Evolutionary conservation across 108 stramenopile genomes (phyloP).

Genomic region (Mayamaea pseudoterrestris): DNA sequence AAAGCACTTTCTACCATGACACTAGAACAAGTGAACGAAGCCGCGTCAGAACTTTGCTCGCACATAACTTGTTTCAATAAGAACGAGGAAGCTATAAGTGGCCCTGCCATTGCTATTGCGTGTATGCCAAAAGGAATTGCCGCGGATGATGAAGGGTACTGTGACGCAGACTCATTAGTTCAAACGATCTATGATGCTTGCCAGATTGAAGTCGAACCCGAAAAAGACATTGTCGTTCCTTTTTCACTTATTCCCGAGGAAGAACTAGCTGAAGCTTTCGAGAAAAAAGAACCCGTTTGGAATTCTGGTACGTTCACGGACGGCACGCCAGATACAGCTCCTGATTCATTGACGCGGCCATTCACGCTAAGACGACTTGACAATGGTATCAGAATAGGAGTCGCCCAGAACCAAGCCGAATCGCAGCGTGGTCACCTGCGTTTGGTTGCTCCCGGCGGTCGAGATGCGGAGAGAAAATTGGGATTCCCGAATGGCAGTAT

Average conservation of each 20-base stretch:
- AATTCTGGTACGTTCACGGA: slow-evolving; percentile 63
- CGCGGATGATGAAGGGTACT: slow-evolving; percentile 28
- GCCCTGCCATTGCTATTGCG: slow-evolving; percentile 68
- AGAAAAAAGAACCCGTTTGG: slow-evolving; percentile 61
- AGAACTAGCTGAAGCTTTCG: slow-evolving; percentile 45
- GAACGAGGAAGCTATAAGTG: slow-evolving; percentile 36
- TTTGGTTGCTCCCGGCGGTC: slow-evolving; percentile 85
- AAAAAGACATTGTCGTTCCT: slow-evolving; percentile 78
- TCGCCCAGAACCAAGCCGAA: slow-evolving; percentile 69
- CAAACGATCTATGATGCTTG: slow-evolving; percentile 70
- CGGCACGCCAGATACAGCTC: slow-evolving; percentile 81
- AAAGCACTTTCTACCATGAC: slow-evolving; percentile 78
- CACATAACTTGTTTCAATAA: slow-evolving; percentile 76
- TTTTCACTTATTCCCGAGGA: slow-evolving; percentile 65
- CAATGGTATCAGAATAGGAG: slow-evolving; percentile 78
- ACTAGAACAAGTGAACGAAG: slow-evolving; percentile 88
- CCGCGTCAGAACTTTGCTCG: slow-evolving; percentile 85
- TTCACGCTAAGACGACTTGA: slow-evolving; percentile 72
- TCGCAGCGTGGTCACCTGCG: slow-evolving; percentile 88
- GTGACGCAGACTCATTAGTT: slow-evolving; percentile 62
- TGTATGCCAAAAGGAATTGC: slow-evolving; percentile 60
- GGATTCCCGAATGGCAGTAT: slow-evolving; percentile 72
- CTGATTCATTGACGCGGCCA: slow-evolving; percentile 73
- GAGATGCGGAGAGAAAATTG: slow-evolving; percentile 74
- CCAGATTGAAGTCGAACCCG: slow-evolving; percentile 62